Percentiles rank a stretch among this genome's conserved stretches.
Conservation (phyloP, 768 basidiomycete species). For the Coprinopsis sp. region DNA sequence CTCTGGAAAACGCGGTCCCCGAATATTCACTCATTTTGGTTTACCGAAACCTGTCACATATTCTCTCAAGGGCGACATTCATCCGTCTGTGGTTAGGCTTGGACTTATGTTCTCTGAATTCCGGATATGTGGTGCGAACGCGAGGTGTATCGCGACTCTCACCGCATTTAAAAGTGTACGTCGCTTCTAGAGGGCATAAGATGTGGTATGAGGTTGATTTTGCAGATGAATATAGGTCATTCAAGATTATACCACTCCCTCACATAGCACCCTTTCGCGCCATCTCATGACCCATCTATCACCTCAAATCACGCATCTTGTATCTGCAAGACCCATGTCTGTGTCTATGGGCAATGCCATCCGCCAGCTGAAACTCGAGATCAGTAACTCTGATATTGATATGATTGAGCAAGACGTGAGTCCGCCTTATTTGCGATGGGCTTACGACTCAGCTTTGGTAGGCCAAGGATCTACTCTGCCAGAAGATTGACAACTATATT, state of each 20-base stretch:
- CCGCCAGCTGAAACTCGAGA: constrained; percentile 91
- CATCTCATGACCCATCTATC: constrained; percentile 91
- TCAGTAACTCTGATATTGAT: constrained; percentile 89
- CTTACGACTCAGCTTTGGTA: constrained; percentile 25
- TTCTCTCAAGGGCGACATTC: constrained; percentile 76
- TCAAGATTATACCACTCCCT: constrained; percentile 83
- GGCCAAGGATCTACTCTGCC: constrained; percentile 84
- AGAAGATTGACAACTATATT: constrained; percentile 89
- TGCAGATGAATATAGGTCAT: constrained; percentile 58
- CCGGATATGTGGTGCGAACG: constrained; percentile 91
- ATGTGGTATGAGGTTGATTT: constrained; percentile 10
- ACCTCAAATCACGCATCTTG: constrained; percentile 88
- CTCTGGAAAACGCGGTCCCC: constrained; percentile 53
- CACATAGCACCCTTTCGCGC: constrained; percentile 80
- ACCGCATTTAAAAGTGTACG: constrained; percentile 87
- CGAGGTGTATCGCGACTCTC: constrained; percentile 89
- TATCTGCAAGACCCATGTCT: constrained; percentile 84
- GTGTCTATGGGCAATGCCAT: constrained; percentile 94
- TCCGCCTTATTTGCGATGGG: constrained; percentile 8
- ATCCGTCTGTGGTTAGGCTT: constrained; percentile 82
- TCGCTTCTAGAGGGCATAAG: constrained; percentile 14
- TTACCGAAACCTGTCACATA: constrained; percentile 55
- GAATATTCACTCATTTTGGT: constrained; percentile 86
- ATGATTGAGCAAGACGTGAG: constrained; percentile 89
- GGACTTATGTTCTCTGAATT: constrained; percentile 91